Percentiles rank a stretch among this genome's conserved stretches.
phyloP scores from a whole-genome alignment of 129 eudicot species.

The Helianthus tuberosus region DNA sequence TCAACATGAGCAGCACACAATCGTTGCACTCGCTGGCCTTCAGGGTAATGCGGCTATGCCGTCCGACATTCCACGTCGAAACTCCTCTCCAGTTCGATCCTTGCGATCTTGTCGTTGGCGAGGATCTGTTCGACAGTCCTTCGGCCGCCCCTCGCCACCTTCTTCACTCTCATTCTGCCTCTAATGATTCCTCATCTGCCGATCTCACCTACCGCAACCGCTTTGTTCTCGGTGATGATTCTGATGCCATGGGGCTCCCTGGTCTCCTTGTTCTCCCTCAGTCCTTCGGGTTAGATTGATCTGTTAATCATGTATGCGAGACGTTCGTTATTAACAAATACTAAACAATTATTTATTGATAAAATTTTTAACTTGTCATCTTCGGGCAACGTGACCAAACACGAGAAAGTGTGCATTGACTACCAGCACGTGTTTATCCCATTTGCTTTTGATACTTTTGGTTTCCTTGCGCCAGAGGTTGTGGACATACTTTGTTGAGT shows the following conservation, averaged over 20 bases:
- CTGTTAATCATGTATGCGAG: neutral
- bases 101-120: conserved; percentile 78
- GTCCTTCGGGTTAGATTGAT: conserved; percentile 72
- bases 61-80: conserved; percentile 85
- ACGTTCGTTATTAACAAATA: too few relatives aligned
- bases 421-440: too few relatives aligned
- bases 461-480: too few relatives aligned
- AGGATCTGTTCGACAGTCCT: conserved; percentile 74
- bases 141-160: conserved; percentile 55
- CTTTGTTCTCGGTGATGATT: conserved; percentile 58
- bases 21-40: conserved; percentile 83
- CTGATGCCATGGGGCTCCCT: conserved; percentile 79
- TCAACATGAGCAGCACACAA: conserved; percentile 47
- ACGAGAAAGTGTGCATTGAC: too few relatives aligned
- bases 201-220: conserved; percentile 76
- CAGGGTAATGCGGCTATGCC: conserved; percentile 92
- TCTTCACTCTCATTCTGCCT: conserved; percentile 35
- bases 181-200: conserved; percentile 36
- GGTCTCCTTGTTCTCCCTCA: conserved; percentile 97
- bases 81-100: conserved; percentile 86
- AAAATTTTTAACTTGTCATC: too few relatives aligned
- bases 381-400: too few relatives aligned
- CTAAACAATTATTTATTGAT: too few relatives aligned
- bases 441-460: too few relatives aligned
- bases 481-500: too few relatives aligned